phyloP scores from a whole-genome alignment of 495 filamentous ascomycete species.

The Viridothelium virens region DNA sequence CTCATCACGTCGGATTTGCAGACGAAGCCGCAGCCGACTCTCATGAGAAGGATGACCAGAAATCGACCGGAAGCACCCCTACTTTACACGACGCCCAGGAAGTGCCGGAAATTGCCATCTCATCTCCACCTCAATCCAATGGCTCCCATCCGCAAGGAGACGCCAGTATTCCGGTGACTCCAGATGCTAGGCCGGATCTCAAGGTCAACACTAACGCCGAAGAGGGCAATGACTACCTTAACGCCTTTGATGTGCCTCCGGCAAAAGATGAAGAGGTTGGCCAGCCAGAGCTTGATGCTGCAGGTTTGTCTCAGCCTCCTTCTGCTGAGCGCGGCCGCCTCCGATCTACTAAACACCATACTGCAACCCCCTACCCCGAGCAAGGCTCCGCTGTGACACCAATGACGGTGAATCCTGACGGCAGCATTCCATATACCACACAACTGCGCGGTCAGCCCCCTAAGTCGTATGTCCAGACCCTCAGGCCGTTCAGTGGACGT shows the following conservation, averaged over 20 bases:
- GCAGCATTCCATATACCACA: slow-evolving; percentile 21
- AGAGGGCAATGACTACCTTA: slow-evolving; percentile 15
- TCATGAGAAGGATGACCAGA: neutral
- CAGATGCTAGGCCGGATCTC: neutral
- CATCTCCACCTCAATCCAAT: neutral
- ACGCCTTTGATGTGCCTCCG: neutral
- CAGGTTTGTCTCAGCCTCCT: neutral
- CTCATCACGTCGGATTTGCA: slow-evolving; percentile 17
- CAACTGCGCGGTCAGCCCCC: slow-evolving; percentile 40
- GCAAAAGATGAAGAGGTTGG: slow-evolving; percentile 10
- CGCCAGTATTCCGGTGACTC: neutral
- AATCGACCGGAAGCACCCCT: neutral
- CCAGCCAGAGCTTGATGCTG: slow-evolving; percentile 4
- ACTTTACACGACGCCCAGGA: neutral
- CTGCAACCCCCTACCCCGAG: slow-evolving; percentile 5
- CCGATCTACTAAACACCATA: neutral
- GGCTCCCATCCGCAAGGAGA: neutral
- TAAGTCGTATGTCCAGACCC: slow-evolving; percentile 60
- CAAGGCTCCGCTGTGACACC: neutral
- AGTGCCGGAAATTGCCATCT: slow-evolving; percentile 1
- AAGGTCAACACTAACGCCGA: neutral
- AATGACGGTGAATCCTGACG: neutral
- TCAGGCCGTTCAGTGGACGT: slow-evolving; percentile 68
- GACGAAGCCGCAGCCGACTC: slow-evolving; percentile 9
- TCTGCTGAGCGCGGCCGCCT: neutral